These are phyloP conservation scores for Naganishia vaughanmartiniae DNA, from an alignment of 768 basidiomycete genomes.

Conservation along the genomic window DNA sequence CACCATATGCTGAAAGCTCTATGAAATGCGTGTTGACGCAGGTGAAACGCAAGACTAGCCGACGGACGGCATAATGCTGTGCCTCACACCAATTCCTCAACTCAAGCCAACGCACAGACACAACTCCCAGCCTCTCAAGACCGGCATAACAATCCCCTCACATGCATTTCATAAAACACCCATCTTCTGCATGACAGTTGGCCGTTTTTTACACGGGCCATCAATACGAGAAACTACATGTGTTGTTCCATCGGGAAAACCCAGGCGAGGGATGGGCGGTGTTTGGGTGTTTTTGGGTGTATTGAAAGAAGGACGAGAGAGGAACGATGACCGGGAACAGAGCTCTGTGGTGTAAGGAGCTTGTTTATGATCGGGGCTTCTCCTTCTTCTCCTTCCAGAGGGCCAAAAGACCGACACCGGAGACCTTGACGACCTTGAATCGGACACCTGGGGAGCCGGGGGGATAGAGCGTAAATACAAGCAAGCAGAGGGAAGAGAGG, in stretches of 20 bases:
- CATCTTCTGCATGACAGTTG: neutral
- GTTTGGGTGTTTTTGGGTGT: too few relatives aligned
- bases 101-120: neutral
- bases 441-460: slow-evolving; percentile 56
- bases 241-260: slow-evolving; percentile 20
- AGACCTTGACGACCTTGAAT: slow-evolving; percentile 99
- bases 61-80: too few relatives aligned
- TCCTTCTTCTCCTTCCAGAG: slow-evolving; percentile 99
- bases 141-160: neutral
- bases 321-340: neutral
- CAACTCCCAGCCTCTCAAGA: neutral
- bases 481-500: neutral
- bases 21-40: too few relatives aligned
- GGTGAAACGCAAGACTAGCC: too few relatives aligned
- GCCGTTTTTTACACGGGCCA: too few relatives aligned
- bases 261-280: neutral
- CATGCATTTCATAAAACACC: slow-evolving; percentile 24
- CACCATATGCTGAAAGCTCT: too few relatives aligned
- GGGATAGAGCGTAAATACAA: neutral
- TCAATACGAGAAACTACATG: slow-evolving; percentile 16
- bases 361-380: slow-evolving; percentile 68
- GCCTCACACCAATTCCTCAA: too few relatives aligned
- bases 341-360: neutral
- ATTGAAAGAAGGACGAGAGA: neutral
- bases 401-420: slow-evolving; percentile 95